These are phyloP conservation scores for Acanthamoeba pearcei DNA, from an alignment of 208 protist genomes.

Conservation along the genomic window DNA sequence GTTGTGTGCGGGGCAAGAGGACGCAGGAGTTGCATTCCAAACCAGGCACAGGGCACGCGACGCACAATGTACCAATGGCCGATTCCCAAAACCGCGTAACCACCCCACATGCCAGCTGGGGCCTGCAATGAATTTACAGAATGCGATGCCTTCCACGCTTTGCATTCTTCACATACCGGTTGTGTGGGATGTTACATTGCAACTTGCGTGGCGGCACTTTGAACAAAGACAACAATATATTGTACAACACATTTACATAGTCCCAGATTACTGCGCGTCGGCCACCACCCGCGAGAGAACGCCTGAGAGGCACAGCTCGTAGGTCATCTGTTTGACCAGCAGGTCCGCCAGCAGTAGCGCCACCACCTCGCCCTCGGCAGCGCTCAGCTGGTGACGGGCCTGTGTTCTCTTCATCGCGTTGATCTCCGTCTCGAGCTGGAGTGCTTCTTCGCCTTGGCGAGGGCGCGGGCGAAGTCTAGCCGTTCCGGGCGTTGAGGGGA, in stretches of 20 bases:
- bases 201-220: background rate
- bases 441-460: background rate
- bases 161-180: background rate
- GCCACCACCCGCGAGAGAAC: background rate
- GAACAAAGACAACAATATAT: too few species aligned
- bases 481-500: slow-evolving; percentile 15
- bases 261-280: background rate
- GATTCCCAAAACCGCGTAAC: background rate
- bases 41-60: background rate
- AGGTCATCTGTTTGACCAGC: slow-evolving; percentile 39
- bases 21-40: background rate
- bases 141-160: background rate
- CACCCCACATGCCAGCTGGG: background rate
- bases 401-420: background rate
- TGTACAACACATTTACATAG: background rate
- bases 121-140: background rate
- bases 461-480: background rate
- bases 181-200: background rate
- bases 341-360: slow-evolving; percentile 19
- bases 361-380: background rate
- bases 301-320: slow-evolving; percentile 37
- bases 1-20: background rate
- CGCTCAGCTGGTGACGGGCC: background rate
- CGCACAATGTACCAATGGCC: background rate
- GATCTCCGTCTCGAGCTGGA: background rate